A percentile compares a stretch with the other conserved stretches of the same genome.
phyloP scores from a whole-genome alignment of 2,329 filamentous ascomycete species.

The Phialemoniopsis sp. region DNA sequence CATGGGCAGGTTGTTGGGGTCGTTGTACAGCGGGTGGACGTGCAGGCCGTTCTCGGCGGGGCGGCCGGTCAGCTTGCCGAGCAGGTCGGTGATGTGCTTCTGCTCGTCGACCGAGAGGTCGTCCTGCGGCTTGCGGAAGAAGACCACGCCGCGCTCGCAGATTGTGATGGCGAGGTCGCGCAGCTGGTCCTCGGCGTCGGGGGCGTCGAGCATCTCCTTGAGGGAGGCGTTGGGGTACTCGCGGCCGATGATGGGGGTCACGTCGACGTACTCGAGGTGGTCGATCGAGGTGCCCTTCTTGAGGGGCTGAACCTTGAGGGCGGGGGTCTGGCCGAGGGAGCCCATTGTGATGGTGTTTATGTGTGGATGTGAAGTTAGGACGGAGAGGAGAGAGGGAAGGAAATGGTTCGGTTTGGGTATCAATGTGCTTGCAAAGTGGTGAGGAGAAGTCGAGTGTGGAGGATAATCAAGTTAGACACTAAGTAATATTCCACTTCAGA shows the following conservation, averaged over 20 bases:
- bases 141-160: slow-evolving; percentile 25
- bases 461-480: no score
- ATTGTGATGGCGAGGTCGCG: slow-evolving; percentile 27
- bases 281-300: slow-evolving; percentile 19
- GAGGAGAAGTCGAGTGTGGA: no score
- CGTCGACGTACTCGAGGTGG: slow-evolving; percentile 22
- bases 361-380: no score
- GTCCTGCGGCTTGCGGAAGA: slow-evolving; percentile 22
- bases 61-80: slow-evolving; percentile 23
- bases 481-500: no score
- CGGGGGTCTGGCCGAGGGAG: no score
- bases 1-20: slow-evolving; percentile 29
- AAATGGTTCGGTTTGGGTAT: no score
- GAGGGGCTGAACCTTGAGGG: slow-evolving; percentile 9
- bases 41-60: slow-evolving; percentile 22
- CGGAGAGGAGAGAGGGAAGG: no score
- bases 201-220: slow-evolving; percentile 22
- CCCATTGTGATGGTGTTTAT: no score
- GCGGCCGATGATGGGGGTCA: slow-evolving; percentile 24
- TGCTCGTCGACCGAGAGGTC: slow-evolving; percentile 24
- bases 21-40: slow-evolving; percentile 25
- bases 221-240: slow-evolving; percentile 23
- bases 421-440: no score
- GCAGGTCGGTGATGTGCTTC: slow-evolving; percentile 22
- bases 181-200: slow-evolving; percentile 21